Base-by-base conservation (phyloP, 352 stramenopile species). In the Hyaloperonospora arabidopsidis region DNA sequence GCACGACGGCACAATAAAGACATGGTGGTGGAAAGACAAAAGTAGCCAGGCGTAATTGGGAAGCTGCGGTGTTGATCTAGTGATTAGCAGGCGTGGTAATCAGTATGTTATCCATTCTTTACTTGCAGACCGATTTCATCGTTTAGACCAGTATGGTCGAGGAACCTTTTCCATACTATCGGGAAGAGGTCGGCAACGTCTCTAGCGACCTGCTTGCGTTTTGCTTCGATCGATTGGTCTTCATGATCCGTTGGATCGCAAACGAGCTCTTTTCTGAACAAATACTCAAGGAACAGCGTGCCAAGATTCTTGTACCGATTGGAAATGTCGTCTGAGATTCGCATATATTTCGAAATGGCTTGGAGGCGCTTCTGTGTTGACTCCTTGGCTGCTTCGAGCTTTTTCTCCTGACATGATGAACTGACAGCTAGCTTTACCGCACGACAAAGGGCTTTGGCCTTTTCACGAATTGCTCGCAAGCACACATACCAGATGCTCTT, bases 1-100 rank as follows among this genome's bases (percentile, higher is more conserved):
- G 17, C 83, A 95, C 48, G 85, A 95, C 40, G 83, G 79, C 41
- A 93, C 85, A n/a, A 79, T 95, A 25, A 93, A 92, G 56, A 93
- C 83, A 12, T 95, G 85, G 85, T 94, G 80, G 82, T 93, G 77
- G 77, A 70, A 87, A 52, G 79, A 91, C 60, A 74, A 78, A 57
- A 80, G 66, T 35, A 70, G 22, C 28, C 47, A 61, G 49, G 2
- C 45, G 21, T 65, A 23, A 57, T 22, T 34, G 23, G 25, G 18
- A 32, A 53, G 25, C 43, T 54, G 40, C 45, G 50, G 32, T 44
- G 54, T 22, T 29, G 58, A 19, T 49, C 50, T 36, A 49, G n/a
- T 25, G 38, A 34, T 22, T 19, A 46, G 25, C 17, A 8, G n/a
- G 11, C 19, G 34, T n/a, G 34, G 36, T 43, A 40, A 46, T 67